These are phyloP conservation scores for Cercospora citrullina DNA, from an alignment of 2,329 filamentous ascomycete genomes.

Conservation along the genomic window DNA sequence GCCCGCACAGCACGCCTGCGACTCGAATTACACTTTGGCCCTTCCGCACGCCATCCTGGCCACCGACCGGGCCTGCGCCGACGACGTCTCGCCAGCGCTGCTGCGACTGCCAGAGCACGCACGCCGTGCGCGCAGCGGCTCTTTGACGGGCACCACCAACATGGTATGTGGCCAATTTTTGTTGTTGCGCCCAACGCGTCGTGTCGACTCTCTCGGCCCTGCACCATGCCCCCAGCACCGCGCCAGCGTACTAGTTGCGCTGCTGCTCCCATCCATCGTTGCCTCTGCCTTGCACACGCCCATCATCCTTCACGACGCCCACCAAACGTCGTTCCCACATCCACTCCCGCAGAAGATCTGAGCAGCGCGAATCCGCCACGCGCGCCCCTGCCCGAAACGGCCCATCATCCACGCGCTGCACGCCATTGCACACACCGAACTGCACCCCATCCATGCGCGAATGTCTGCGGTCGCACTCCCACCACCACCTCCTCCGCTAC, in stretches of 20 bases:
- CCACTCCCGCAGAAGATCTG: background rate
- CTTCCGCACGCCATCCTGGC: background rate
- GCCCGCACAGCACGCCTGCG: background rate
- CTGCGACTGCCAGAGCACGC: background rate
- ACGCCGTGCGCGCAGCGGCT: background rate
- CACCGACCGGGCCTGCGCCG: background rate
- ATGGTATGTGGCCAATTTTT: conserved; percentile 14
- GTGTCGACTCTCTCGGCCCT: background rate
- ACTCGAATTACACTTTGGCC: conserved; percentile 12
- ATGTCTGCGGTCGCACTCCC: conserved; percentile 22
- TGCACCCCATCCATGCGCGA: conserved; percentile 17
- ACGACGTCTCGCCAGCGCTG: background rate
- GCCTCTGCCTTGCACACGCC: background rate
- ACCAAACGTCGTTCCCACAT: background rate
- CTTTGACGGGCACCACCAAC: conserved; percentile 5
- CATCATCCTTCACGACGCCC: background rate
- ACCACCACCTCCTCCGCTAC: conserved; percentile 12
- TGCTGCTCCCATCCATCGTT: conserved; percentile 6
- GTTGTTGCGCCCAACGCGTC: conserved; percentile 14
- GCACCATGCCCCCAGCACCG: background rate
- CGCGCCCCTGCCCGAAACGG: conserved; percentile 12
- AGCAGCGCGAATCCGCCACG: conserved; percentile 13
- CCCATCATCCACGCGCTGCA: conserved; percentile 4
- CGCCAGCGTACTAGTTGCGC: conserved; percentile 7
- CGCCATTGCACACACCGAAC: background rate